Evolutionary conservation across 805 yeast species (phyloP).

Genomic region (Phaffomyces opuntiae): DNA sequence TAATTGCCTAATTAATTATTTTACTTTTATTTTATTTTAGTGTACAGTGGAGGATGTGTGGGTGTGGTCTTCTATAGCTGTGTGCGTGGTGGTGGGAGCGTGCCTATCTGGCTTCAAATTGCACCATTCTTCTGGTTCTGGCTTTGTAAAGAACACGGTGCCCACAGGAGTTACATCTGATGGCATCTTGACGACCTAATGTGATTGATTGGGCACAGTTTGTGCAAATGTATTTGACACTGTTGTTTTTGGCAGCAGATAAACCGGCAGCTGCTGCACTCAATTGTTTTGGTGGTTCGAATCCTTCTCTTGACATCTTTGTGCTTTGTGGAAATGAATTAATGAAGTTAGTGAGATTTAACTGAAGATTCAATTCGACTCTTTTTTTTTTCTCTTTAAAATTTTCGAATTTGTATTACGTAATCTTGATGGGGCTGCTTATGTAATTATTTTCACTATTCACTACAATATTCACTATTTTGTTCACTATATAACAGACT

Average conservation of each 20-base stretch:
- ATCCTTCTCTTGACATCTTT: slow-evolving; percentile 69
- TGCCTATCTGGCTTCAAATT: slow-evolving; percentile 66
- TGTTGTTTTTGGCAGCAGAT: slow-evolving; percentile 60
- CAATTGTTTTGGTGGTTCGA: slow-evolving; percentile 71
- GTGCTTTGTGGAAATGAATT: too few relatives aligned
- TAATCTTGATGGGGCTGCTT: not conserved
- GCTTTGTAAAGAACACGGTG: slow-evolving; percentile 97
- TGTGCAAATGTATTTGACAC: slow-evolving; percentile 92
- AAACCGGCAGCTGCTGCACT: slow-evolving; percentile 87
- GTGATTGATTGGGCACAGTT: slow-evolving; percentile 90
- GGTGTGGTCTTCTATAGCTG: not conserved
- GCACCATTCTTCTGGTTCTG: slow-evolving; percentile 94
- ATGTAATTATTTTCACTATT: slow-evolving; percentile 12
- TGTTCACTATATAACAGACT: slow-evolving; percentile 21
- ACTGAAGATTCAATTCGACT: not conserved
- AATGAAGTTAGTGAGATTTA: too few relatives aligned
- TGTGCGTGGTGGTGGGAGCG: not conserved
- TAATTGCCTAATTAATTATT: not conserved
- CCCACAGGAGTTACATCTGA: slow-evolving; percentile 97
- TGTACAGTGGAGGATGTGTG: not conserved
- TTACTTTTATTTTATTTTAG: not conserved
- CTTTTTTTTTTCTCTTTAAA: not conserved
- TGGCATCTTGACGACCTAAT: slow-evolving; percentile 88
- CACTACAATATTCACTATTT: slow-evolving; percentile 28
- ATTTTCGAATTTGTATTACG: not conserved